Conservation (phyloP, 2,329 filamentous ascomycete genomes). For the Fusarium oligoseptatum region DNA sequence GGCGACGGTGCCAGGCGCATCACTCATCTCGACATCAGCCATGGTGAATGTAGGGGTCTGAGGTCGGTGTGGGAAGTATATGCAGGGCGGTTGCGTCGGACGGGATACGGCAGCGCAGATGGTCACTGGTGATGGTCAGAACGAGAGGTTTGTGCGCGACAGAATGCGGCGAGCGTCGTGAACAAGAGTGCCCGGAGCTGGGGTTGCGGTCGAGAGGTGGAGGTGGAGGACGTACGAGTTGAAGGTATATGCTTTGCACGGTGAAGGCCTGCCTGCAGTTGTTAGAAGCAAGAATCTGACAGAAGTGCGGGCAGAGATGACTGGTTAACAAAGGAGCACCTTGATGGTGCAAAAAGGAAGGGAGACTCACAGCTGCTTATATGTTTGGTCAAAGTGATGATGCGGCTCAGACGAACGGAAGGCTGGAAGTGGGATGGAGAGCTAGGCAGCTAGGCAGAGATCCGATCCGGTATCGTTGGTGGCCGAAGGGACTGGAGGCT, state of each 20-base stretch:
- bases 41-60: conserved; percentile 61
- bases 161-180: background rate
- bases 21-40: conserved; percentile 98
- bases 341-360: conserved; percentile 28
- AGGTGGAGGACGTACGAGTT: conserved; percentile 32
- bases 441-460: conserved; percentile 27
- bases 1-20: conserved; percentile 72
- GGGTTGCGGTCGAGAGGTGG: conserved; percentile 15
- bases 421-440: conserved; percentile 29
- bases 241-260: background rate
- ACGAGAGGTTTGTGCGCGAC: background rate
- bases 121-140: conserved; percentile 19
- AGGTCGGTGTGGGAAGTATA: conserved; percentile 5
- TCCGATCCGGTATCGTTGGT: conserved; percentile 8
- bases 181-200: background rate
- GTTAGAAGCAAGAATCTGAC: conserved; percentile 18
- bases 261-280: conserved; percentile 13
- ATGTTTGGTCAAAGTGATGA: conserved; percentile 27
- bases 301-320: background rate
- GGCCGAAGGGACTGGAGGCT: too few relatives aligned
- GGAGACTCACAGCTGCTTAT: conserved; percentile 19
- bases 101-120: background rate
- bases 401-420: conserved; percentile 28
- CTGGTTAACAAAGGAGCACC: conserved; percentile 19
- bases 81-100: background rate